phyloP scores from a whole-genome alignment of 371 early-diverging fungal genomes.

The Mortierella sp. region DNA sequence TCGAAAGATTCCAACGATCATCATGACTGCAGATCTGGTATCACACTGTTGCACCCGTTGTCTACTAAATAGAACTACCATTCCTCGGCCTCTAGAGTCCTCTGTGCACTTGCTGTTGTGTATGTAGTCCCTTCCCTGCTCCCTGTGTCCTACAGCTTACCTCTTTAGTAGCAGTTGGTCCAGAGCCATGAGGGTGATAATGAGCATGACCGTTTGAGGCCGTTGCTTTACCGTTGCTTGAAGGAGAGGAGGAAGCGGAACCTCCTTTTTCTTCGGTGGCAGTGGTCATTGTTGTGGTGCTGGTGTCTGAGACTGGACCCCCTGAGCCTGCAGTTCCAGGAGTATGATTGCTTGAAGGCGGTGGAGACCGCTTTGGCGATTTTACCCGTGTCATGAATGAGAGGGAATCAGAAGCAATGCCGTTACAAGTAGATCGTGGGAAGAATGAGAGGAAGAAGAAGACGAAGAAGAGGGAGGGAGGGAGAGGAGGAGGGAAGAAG shows the following conservation, averaged over 20 bases:
- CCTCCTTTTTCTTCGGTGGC: neutral
- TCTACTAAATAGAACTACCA: too few species aligned
- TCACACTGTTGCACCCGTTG: too few species aligned
- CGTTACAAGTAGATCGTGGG: too few species aligned
- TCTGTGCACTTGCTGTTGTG: too few species aligned
- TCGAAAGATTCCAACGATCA: too few species aligned
- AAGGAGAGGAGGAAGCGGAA: neutral
- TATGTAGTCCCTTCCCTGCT: too few species aligned
- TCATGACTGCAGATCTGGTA: too few species aligned
- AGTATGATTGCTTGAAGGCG: constrained; percentile 16
- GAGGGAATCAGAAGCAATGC: neutral
- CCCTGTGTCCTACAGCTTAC: too few species aligned
- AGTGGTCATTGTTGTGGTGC: neutral
- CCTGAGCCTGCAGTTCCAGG: neutral
- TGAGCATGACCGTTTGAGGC: constrained; percentile 8
- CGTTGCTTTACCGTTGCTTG: constrained; percentile 1
- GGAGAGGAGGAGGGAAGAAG: too few species aligned
- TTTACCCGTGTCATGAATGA: constrained; percentile 42
- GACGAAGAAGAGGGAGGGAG: neutral
- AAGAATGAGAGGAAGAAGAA: neutral
- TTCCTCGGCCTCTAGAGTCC: too few species aligned
- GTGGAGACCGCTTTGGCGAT: constrained; percentile 43
- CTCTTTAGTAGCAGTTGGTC: constrained; percentile 33
- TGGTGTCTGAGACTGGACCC: neutral
- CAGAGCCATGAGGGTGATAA: constrained; percentile 18